Evolutionary conservation across 257 asterid genomes (phyloP).

Genomic region (Gentiana straminea): DNA sequence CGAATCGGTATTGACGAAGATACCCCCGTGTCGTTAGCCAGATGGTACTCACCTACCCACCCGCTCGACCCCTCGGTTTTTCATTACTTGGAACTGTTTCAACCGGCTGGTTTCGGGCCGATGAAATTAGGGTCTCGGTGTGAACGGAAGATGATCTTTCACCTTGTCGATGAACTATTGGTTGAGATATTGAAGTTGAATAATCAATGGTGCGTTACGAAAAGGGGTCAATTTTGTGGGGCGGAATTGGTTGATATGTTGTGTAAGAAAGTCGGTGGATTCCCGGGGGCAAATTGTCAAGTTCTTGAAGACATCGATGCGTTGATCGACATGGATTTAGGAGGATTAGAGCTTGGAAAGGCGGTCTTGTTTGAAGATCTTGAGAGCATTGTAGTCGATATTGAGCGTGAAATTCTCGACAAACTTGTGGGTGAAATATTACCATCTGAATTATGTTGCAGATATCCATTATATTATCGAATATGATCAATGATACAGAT

Average conservation of each 20-base stretch:
- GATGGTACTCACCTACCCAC: slow-evolving; percentile 46
- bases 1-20: slow-evolving; percentile 38
- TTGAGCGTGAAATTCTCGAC: slow-evolving; percentile 54
- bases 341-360: slow-evolving; percentile 2
- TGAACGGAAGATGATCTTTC: slow-evolving; percentile 64
- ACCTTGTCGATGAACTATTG: slow-evolving; percentile 55
- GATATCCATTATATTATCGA: too few relatives aligned
- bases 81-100: slow-evolving; percentile 66
- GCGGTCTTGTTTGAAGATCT: slow-evolving; percentile 19
- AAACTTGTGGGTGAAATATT: slow-evolving; percentile 38
- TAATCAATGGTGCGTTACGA: slow-evolving; percentile 4
- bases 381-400: slow-evolving; percentile 42
- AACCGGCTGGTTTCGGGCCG: slow-evolving; percentile 14
- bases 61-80: slow-evolving; percentile 80
- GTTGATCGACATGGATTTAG: slow-evolving; percentile 37
- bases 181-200: slow-evolving; percentile 31
- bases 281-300: slow-evolving; percentile 46
- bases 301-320: slow-evolving; percentile 68
- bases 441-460: too few relatives aligned
- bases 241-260: slow-evolving; percentile 22
- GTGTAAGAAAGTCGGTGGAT: slow-evolving; percentile 31
- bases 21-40: slow-evolving; percentile 32
- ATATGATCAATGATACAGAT: too few relatives aligned
- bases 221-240: slow-evolving; percentile 5
- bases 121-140: slow-evolving; percentile 26